Conservation (phyloP, 2,329 filamentous ascomycete species). For the Xylariaceae sp. region DNA sequence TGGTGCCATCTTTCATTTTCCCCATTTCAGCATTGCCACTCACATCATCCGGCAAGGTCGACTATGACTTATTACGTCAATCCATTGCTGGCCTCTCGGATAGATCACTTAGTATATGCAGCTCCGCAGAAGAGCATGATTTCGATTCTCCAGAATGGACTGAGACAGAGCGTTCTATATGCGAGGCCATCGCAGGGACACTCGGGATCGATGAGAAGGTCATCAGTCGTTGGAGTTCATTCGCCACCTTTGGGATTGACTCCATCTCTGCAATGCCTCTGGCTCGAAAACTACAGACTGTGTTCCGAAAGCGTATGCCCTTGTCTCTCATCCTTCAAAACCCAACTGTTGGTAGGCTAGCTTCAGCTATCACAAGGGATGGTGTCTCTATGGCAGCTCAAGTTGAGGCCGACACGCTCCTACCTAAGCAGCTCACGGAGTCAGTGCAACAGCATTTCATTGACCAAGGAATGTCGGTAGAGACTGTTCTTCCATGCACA, state of each 20-base stretch:
- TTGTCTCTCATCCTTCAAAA: conserved; percentile 73
- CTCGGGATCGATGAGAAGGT: conserved; percentile 48
- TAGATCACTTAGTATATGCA: conserved; percentile 45
- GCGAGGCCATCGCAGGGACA: conserved; percentile 54
- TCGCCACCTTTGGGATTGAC: conserved; percentile 79
- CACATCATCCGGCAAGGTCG: conserved; percentile 75
- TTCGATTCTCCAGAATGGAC: conserved; percentile 51
- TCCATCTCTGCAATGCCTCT: conserved; percentile 80
- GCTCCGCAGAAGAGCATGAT: conserved; percentile 35
- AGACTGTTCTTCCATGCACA: conserved; percentile 75
- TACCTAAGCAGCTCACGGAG: conserved; percentile 32
- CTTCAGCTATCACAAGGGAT: conserved; percentile 37
- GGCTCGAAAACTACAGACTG: conserved; percentile 56
- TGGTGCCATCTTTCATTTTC: conserved; percentile 76
- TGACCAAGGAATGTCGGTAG: conserved; percentile 41
- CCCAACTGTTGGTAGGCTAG: conserved; percentile 66
- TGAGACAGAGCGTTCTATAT: conserved; percentile 58
- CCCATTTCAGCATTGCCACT: conserved; percentile 71
- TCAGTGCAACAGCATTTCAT: conserved; percentile 39
- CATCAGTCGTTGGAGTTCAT: conserved; percentile 68
- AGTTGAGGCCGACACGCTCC: conserved; percentile 11
- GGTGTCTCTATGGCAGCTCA: background rate
- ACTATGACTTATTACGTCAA: conserved; percentile 57
- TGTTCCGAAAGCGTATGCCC: conserved; percentile 53
- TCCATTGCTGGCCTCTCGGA: conserved; percentile 51